Conservation (phyloP, 2,329 filamentous ascomycete species). For the Claviceps monticola region DNA sequence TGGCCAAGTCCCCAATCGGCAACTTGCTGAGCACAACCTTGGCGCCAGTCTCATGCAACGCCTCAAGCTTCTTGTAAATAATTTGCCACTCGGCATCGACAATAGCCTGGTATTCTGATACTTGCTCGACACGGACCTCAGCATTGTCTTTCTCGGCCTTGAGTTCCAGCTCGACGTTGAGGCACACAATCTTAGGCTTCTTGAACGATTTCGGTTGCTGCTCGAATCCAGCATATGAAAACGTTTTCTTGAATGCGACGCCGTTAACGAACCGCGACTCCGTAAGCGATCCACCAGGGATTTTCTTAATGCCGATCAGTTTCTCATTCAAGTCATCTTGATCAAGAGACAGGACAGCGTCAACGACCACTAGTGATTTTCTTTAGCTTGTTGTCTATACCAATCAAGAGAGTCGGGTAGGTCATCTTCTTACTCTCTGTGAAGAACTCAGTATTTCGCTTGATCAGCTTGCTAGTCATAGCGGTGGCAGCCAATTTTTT, state of each 20-base stretch:
- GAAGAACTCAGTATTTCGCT: conserved; percentile 93
- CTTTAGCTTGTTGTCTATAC: conserved; percentile 14
- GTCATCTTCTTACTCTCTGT: conserved; percentile 62
- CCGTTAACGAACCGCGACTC: conserved; percentile 96
- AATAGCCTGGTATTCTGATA: conserved; percentile 97
- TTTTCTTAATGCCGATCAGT: conserved; percentile 96
- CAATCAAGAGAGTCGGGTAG: background rate
- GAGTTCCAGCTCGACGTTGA: conserved; percentile 95
- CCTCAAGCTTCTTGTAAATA: conserved; percentile 98
- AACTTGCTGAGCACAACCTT: conserved; percentile 96
- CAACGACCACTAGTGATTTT: conserved; percentile 67
- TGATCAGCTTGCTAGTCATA: conserved; percentile 99
- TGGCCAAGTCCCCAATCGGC: conserved; percentile 92
- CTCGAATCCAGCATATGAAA: conserved; percentile 97
- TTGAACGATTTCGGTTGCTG: conserved; percentile 95
- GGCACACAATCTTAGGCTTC: conserved; percentile 89
- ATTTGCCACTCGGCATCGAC: conserved; percentile 99
- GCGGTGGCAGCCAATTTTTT: conserved; percentile 83
- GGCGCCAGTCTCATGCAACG: conserved; percentile 81
- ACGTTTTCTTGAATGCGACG: conserved; percentile 99
- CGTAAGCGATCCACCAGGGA: conserved; percentile 87
- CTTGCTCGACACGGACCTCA: conserved; percentile 93
- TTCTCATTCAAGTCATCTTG: conserved; percentile 97
- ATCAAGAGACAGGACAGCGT: conserved; percentile 87
- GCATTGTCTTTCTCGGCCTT: conserved; percentile 99